Conservation (phyloP, 176 grass and related monocot species). For the Dactylis glomerata region DNA sequence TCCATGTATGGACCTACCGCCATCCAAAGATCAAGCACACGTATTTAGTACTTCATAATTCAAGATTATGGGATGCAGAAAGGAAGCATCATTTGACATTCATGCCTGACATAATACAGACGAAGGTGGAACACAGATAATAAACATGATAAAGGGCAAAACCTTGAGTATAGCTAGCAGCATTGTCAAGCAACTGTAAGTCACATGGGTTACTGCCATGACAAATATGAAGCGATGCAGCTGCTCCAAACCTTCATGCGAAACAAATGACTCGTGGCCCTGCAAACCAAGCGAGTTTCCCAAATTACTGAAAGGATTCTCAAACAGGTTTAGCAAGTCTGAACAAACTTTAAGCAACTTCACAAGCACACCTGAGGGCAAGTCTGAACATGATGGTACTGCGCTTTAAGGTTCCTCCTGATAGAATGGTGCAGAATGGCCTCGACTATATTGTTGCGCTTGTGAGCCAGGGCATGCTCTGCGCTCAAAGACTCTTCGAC, state of each 20-base stretch:
- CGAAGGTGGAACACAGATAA: background rate
- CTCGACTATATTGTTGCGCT: conserved; percentile 36
- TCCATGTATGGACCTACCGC: conserved; percentile 84
- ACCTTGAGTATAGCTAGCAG: conserved; percentile 95
- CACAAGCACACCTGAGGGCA: conserved; percentile 57
- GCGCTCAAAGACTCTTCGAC: conserved; percentile 42
- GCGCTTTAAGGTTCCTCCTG: conserved; percentile 52
- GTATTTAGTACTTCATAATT: background rate
- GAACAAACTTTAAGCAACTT: background rate
- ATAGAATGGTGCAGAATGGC: conserved; percentile 48
- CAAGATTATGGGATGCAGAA: background rate
- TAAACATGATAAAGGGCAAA: background rate
- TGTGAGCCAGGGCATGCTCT: conserved; percentile 31
- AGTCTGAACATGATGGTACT: conserved; percentile 27
- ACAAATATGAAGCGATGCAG: conserved; percentile 97
- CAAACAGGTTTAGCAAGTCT: background rate
- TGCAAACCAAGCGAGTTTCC: conserved; percentile 36
- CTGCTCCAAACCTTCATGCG: conserved; percentile 91
- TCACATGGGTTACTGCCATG: conserved; percentile 95
- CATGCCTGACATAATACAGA: background rate
- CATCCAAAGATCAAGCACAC: conserved; percentile 26
- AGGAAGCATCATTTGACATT: background rate
- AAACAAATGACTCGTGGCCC: conserved; percentile 90
- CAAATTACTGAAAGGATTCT: background rate
- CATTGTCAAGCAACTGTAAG: conserved; percentile 95